Conservation (phyloP, 73 alveolate genomes). For the Symbiodinium pilosum region DNA sequence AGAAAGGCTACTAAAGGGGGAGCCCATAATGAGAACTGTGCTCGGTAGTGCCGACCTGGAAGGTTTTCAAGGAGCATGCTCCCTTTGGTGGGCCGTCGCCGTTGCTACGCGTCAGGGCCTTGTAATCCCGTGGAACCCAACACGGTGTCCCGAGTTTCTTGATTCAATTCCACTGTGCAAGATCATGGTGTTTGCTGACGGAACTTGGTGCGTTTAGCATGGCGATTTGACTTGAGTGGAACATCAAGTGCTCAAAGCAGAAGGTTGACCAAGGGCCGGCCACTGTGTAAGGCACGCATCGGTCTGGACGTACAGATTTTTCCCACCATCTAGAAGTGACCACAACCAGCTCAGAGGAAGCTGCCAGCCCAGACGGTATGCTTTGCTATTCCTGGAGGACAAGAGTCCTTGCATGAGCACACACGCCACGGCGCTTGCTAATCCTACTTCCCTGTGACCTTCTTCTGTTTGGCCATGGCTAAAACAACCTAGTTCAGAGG, state of each 20-base stretch:
- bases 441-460: not conserved
- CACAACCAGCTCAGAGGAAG: too few relatives aligned
- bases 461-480: not conserved
- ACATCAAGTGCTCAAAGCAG: not conserved
- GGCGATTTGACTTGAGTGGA: not conserved
- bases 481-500: not conserved
- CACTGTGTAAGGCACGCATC: not conserved
- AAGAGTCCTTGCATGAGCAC: not conserved
- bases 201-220: not conserved
- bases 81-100: slow-evolving; percentile 28
- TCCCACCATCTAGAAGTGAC: too few relatives aligned
- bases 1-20: too few relatives aligned
- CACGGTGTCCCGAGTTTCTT: too few relatives aligned
- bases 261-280: not conserved
- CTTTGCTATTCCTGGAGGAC: too few relatives aligned
- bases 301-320: not conserved
- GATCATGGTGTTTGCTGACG: not conserved
- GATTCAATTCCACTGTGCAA: too few relatives aligned
- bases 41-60: too few relatives aligned
- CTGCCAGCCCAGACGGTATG: not conserved
- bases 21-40: too few relatives aligned
- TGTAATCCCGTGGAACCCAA: not conserved
- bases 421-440: not conserved
- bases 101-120: not conserved
- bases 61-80: slow-evolving; percentile 19